These are phyloP conservation scores for Nemania sp. DNA, from an alignment of 2,329 filamentous ascomycete genomes.

Conservation along the genomic window DNA sequence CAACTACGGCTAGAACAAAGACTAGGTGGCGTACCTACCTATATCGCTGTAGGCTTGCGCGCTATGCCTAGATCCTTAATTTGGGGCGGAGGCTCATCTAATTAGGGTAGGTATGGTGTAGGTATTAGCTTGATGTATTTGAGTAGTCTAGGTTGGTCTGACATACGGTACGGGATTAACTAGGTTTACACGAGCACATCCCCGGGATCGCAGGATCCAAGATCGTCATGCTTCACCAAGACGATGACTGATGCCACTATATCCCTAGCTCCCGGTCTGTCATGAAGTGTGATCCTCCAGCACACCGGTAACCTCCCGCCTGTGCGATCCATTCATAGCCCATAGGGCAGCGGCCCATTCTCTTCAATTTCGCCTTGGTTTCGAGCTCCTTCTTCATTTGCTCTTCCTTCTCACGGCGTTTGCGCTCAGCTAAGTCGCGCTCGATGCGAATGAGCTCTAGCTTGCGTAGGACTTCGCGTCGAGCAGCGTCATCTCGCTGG, in stretches of 20 bases:
- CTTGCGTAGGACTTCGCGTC: constrained; percentile 37
- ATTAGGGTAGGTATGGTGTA: not conserved
- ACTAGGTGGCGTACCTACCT: not conserved
- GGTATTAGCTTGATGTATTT: not conserved
- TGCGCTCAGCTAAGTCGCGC: constrained; percentile 32
- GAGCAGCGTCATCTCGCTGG: constrained; percentile 52
- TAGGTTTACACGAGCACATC: not conserved
- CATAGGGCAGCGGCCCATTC: constrained; percentile 65
- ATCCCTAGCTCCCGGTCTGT: constrained; percentile 22
- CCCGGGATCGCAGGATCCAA: not conserved
- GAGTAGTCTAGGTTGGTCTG: not conserved
- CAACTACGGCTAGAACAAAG: not conserved
- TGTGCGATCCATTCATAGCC: constrained; percentile 59
- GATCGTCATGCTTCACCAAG: not conserved
- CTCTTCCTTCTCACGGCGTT: constrained; percentile 52
- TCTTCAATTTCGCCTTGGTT: constrained; percentile 61
- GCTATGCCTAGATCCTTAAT: not conserved
- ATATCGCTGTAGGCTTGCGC: not conserved
- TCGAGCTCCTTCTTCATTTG: constrained; percentile 54
- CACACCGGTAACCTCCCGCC: constrained; percentile 40
- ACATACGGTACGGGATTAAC: not conserved
- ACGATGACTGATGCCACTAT: not conserved
- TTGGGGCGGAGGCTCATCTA: not conserved
- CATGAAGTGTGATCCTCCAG: constrained; percentile 43
- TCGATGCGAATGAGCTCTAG: constrained; percentile 32